Percentiles rank a stretch among this genome's conserved stretches.
These are phyloP conservation scores for Ogataea methanolica DNA, from an alignment of 805 yeast genomes.

Conservation along the genomic window DNA sequence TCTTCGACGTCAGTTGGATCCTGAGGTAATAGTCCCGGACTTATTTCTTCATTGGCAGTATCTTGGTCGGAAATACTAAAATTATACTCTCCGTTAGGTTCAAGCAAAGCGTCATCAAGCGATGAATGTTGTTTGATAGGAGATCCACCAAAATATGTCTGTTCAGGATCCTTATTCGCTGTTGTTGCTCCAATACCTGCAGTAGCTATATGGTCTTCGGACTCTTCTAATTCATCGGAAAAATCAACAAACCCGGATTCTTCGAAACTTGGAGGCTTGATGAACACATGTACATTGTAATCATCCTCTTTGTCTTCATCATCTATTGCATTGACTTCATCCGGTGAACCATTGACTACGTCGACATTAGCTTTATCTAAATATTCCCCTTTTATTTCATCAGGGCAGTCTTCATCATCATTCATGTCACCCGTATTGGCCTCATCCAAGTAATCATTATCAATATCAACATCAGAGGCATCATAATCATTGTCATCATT, in stretches of 20 bases:
- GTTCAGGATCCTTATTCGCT: not conserved
- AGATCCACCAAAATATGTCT: not conserved
- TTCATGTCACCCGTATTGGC: not conserved
- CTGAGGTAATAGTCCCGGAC: conserved; percentile 10
- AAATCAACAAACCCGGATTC: not conserved
- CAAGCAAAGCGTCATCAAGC: conserved; percentile 1
- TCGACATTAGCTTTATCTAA: conserved; percentile 7
- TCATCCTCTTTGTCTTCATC: not conserved
- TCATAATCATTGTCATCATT: conserved; percentile 2
- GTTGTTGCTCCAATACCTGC: no score
- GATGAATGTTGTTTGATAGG: not conserved
- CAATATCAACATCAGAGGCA: conserved; percentile 3
- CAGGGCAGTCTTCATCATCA: not conserved
- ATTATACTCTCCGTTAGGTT: conserved; percentile 7
- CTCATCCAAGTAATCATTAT: not conserved
- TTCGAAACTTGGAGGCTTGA: not conserved
- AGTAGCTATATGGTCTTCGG: not conserved
- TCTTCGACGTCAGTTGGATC: not conserved
- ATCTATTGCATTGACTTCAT: conserved; percentile 3
- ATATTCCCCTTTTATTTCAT: not conserved
- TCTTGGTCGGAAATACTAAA: conserved; percentile 15
- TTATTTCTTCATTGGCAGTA: conserved; percentile 8
- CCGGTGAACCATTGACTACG: conserved; percentile 9
- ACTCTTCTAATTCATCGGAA: conserved; percentile 3
- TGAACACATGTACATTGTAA: no score